Evolutionary conservation across 75 land plant genomes (phyloP).

Genomic region (Pinus albicaulis): DNA sequence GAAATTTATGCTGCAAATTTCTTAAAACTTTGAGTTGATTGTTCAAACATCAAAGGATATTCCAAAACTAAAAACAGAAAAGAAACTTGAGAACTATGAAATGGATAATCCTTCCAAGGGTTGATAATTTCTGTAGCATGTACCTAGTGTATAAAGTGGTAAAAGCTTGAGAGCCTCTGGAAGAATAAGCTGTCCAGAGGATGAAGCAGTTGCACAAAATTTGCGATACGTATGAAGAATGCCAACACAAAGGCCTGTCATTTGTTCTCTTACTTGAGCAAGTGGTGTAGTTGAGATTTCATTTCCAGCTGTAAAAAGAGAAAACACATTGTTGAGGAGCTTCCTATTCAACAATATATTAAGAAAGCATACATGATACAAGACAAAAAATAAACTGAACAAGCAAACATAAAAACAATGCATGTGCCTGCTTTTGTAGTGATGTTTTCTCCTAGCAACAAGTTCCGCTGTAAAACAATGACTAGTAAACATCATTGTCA

Average conservation of each 20-base stretch:
- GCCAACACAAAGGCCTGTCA: conserved; percentile 66
- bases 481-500: conserved; percentile 2
- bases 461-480: not conserved
- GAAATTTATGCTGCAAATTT: not conserved
- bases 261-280: conserved; percentile 70
- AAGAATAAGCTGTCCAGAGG: conserved; percentile 96
- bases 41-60: not conserved
- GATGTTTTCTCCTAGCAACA: not conserved
- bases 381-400: not conserved
- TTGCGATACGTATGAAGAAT: conserved; percentile 81
- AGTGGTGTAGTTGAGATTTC: conserved; percentile 67
- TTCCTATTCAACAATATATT: not conserved
- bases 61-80: not conserved
- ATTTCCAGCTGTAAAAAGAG: conserved; percentile 61
- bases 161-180: conserved; percentile 96
- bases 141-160: conserved; percentile 93
- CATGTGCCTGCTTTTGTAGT: not conserved
- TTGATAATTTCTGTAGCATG: conserved; percentile 2
- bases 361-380: not conserved
- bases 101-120: not conserved
- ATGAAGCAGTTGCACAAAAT: conserved; percentile 91
- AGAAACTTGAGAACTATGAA: not conserved
- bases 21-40: not conserved
- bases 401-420: not conserved
- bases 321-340: not conserved